phyloP scores from a whole-genome alignment of 108 stramenopile genomes.

The Discostella pseudostelligera region DNA sequence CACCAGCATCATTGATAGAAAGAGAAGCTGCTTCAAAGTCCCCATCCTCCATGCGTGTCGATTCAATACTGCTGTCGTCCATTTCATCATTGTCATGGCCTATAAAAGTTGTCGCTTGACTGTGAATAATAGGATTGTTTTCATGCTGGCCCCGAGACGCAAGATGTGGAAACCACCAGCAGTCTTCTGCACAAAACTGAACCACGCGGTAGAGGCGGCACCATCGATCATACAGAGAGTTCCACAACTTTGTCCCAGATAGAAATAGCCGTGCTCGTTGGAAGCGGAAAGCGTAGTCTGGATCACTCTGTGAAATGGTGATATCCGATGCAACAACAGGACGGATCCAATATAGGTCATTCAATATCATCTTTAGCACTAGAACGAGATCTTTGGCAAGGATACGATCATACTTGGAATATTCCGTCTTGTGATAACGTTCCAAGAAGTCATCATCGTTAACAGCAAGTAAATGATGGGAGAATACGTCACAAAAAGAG shows the following conservation, averaged over 20 bases:
- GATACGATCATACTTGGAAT: slow-evolving; percentile 15
- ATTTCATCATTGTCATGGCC: slow-evolving; percentile 38
- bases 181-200: slow-evolving; percentile 72
- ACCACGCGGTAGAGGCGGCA: slow-evolving; percentile 59
- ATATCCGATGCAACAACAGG: slow-evolving; percentile 62
- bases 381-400: slow-evolving; percentile 54
- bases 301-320: slow-evolving; percentile 2
- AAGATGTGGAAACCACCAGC: slow-evolving; percentile 78
- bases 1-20: slow-evolving; percentile 43
- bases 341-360: slow-evolving; percentile 73
- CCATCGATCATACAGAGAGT: slow-evolving; percentile 83
- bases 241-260: slow-evolving; percentile 84
- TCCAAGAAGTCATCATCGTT: slow-evolving; percentile 78
- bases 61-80: slow-evolving; percentile 35
- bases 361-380: slow-evolving; percentile 40
- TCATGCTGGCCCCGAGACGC: slow-evolving; percentile 48
- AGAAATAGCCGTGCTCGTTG: slow-evolving; percentile 56
- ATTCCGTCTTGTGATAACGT: slow-evolving; percentile 19
- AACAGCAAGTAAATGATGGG: slow-evolving; percentile 70
- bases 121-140: slow-evolving; percentile 46
- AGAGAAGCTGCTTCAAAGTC: slow-evolving; percentile 14
- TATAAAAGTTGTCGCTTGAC: slow-evolving; percentile 35
- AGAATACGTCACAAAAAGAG: slow-evolving; percentile 77
- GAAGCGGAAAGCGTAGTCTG: slow-evolving; percentile 22
- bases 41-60: slow-evolving; percentile 22